These are phyloP conservation scores for Capsicum pubescens DNA, from an alignment of 257 asterid species.

Conservation along the genomic window DNA sequence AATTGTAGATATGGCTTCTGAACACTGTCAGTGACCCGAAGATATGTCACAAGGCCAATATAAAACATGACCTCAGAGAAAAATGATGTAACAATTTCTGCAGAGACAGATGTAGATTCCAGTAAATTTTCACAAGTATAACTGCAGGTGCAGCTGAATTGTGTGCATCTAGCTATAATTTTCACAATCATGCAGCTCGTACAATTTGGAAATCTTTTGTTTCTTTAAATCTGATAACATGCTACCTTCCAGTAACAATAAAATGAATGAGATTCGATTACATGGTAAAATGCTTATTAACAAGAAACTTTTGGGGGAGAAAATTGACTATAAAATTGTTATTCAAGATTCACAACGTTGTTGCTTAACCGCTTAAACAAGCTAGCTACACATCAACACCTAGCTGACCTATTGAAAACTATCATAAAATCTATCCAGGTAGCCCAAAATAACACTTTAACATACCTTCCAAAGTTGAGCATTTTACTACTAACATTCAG, in stretches of 20 bases:
- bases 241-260: not conserved
- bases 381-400: not conserved
- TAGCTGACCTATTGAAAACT: not conserved
- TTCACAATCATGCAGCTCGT: not conserved
- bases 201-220: not conserved
- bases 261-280: not conserved
- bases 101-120: constrained; percentile 41
- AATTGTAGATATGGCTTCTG: constrained; percentile 92
- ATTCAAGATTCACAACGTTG: not conserved
- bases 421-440: not conserved
- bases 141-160: not conserved
- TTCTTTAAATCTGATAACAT: not conserved
- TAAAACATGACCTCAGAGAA: constrained; percentile 68
- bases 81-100: constrained; percentile 69
- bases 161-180: not conserved
- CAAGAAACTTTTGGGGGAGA: not conserved
- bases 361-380: constrained; percentile 23
- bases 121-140: not conserved
- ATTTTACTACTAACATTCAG: constrained; percentile 2
- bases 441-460: not conserved
- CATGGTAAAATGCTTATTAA: not conserved
- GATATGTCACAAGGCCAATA: constrained; percentile 72
- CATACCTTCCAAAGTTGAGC: not conserved
- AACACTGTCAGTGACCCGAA: constrained; percentile 57
- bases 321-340: not conserved